A percentile compares a stretch with the other conserved stretches of the same genome.
Evolutionary conservation across 768 basidiomycete species (phyloP).

Genomic region (Hygrocybe coccinea): DNA sequence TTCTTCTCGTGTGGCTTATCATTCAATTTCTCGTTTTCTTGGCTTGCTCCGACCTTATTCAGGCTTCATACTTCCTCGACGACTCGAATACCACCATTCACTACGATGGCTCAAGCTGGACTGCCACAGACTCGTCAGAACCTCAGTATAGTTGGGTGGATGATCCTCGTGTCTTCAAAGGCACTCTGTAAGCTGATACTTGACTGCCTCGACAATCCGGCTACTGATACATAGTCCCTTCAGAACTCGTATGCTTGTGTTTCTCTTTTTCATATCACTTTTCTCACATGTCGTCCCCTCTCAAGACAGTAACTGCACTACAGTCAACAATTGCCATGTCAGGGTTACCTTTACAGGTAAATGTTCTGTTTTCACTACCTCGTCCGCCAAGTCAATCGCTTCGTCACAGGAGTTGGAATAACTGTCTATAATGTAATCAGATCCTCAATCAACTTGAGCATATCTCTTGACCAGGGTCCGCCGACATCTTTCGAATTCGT

Average conservation of each 20-base stretch:
- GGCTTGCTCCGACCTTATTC: neutral
- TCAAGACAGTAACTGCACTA: neutral
- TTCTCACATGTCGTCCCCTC: neutral
- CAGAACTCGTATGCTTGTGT: neutral
- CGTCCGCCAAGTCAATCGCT: neutral
- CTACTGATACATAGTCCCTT: neutral
- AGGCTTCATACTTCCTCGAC: neutral
- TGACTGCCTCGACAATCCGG: no score
- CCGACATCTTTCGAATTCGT: neutral
- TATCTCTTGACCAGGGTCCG: neutral
- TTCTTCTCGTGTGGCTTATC: no score
- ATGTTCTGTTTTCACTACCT: neutral
- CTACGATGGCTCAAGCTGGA: neutral
- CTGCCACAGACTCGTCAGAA: neutral
- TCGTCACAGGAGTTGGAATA: neutral
- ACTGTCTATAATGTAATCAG: conserved; percentile 4
- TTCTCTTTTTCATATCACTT: no score
- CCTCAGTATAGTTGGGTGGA: neutral
- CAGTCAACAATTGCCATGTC: conserved; percentile 2
- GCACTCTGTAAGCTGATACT: neutral
- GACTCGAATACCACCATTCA: neutral
- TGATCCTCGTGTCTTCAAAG: neutral
- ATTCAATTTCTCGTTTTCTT: neutral
- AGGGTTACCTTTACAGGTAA: neutral
- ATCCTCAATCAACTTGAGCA: conserved; percentile 2